These are phyloP conservation scores for Plenodomus tracheiphilus DNA, from an alignment of 2,329 filamentous ascomycete species.

Conservation along the genomic window DNA sequence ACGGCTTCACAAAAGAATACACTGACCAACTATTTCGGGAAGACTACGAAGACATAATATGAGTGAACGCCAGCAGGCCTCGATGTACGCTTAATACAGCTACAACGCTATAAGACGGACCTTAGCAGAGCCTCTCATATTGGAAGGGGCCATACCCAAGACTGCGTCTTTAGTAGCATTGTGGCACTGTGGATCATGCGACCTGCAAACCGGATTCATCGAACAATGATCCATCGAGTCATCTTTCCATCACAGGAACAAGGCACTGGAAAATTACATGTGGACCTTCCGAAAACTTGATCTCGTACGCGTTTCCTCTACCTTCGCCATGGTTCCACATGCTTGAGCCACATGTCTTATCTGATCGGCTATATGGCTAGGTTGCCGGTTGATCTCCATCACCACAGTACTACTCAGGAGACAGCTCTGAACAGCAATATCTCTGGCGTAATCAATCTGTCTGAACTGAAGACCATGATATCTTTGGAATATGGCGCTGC, in stretches of 20 bases:
- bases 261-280: not conserved
- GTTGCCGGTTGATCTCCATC: slow-evolving; percentile 7
- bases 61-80: not conserved
- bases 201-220: not conserved
- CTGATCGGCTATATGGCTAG: slow-evolving; percentile 10
- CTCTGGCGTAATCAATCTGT: not conserved
- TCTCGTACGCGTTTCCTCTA: not conserved
- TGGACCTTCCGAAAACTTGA: not conserved
- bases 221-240: not conserved
- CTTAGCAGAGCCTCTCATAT: too few relatives aligned
- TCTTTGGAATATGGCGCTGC: not conserved
- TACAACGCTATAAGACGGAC: too few relatives aligned
- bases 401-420: not conserved
- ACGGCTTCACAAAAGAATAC: slow-evolving; percentile 38
- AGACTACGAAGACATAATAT: slow-evolving; percentile 6
- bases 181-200: not conserved
- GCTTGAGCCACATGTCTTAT: slow-evolving; percentile 1
- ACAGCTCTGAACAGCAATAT: not conserved
- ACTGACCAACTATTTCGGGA: slow-evolving; percentile 37
- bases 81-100: too few relatives aligned
- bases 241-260: not conserved
- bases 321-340: slow-evolving; percentile 11
- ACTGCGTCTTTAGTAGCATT: too few relatives aligned
- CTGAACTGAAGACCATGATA: not conserved
- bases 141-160: too few relatives aligned